Percentiles rank a stretch among this genome's conserved stretches.
phyloP scores from a whole-genome alignment of 108 stramenopile genomes.

The Hondaea fermentalgiana region DNA sequence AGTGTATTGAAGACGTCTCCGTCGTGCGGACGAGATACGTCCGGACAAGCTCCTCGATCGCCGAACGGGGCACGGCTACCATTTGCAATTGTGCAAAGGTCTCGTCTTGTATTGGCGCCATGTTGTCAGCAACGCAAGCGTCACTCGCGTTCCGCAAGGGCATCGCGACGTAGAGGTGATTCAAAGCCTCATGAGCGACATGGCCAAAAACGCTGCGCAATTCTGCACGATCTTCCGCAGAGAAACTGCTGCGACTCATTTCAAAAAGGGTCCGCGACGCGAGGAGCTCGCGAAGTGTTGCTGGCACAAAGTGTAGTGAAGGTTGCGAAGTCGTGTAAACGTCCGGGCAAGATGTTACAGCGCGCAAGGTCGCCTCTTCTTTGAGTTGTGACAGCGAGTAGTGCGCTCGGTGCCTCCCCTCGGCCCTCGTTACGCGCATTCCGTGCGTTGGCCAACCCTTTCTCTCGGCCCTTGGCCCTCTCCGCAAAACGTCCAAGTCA shows the following conservation, averaged over 20 bases:
- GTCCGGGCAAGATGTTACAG: neutral
- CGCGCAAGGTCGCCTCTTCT: neutral
- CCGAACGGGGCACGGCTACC: neutral
- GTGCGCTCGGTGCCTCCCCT: neutral
- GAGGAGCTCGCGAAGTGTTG: neutral
- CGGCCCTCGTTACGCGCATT: neutral
- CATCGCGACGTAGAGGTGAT: neutral
- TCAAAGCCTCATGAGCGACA: neutral
- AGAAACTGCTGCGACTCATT: neutral
- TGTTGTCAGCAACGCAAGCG: neutral
- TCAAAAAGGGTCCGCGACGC: neutral
- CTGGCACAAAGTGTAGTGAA: neutral
- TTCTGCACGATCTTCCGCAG: neutral
- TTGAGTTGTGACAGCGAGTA: neutral
- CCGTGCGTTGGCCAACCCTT: neutral
- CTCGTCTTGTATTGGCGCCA: too few species aligned
- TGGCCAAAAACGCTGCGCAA: neutral
- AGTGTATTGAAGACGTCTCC: neutral
- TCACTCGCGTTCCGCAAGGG: neutral
- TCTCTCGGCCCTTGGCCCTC: too few species aligned
- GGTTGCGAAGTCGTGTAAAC: neutral
- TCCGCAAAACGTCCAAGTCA: too few species aligned
- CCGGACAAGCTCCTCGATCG: neutral
- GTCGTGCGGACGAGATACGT: neutral
- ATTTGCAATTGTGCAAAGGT: neutral